Conservation (phyloP, 1,284 basidiomycete species). For the Amylostereum areolatum region DNA sequence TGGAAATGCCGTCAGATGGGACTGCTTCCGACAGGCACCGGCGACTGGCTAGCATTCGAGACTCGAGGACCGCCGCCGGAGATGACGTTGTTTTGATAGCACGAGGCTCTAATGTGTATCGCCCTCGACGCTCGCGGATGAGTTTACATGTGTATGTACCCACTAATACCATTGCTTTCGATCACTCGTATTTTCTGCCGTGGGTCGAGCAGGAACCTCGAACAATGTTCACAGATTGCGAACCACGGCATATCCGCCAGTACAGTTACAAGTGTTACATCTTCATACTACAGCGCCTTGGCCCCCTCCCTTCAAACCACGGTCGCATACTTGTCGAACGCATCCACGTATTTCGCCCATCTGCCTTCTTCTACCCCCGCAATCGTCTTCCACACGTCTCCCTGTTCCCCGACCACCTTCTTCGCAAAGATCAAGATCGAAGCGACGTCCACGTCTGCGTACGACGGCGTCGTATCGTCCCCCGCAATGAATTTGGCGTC, state of each 20-base stretch:
- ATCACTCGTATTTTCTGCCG: no score
- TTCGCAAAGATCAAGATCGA: not conserved
- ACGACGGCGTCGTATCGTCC: not conserved
- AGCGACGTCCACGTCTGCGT: not conserved
- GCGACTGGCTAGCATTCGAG: slow-evolving; percentile 91
- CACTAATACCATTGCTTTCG: no score
- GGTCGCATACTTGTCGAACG: not conserved
- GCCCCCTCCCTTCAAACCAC: not conserved
- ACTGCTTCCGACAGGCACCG: slow-evolving; percentile 79
- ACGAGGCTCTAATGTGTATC: no score
- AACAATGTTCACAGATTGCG: no score
- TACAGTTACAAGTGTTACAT: no score
- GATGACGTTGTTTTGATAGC: slow-evolving; percentile 5
- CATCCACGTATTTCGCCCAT: not conserved
- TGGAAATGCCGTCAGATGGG: slow-evolving; percentile 93
- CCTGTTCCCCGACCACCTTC: not conserved
- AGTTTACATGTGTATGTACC: no score
- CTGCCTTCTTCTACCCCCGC: not conserved
- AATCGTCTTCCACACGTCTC: not conserved
- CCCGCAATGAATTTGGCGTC: not conserved
- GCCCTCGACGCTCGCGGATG: no score
- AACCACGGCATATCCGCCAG: no score
- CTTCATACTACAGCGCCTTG: not conserved
- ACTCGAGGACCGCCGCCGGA: slow-evolving; percentile 61
- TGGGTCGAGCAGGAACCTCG: no score